Conservation (phyloP, 208 protist species). For the Crithidia sp. region DNA sequence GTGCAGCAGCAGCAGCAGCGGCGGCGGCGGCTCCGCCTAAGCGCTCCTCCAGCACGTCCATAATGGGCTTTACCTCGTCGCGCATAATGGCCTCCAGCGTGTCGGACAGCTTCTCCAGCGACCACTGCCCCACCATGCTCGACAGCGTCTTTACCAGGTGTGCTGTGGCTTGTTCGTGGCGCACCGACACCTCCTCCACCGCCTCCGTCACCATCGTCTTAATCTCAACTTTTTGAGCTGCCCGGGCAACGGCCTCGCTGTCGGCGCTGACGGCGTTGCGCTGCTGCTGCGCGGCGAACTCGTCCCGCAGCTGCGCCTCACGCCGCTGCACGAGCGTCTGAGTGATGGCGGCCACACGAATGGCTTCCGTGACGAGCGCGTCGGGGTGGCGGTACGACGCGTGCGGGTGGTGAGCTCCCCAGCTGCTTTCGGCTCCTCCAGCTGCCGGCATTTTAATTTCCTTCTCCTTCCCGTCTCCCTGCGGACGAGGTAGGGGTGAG, state of each 20-base stretch:
- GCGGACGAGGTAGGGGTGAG: neutral
- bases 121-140: constrained; percentile 62
- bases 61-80: constrained; percentile 42
- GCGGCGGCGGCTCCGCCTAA: neutral
- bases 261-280: constrained; percentile 17
- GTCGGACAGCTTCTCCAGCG: constrained; percentile 62
- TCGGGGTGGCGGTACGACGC: constrained; percentile 8
- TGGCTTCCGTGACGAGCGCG: constrained; percentile 16
- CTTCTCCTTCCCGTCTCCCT: no score
- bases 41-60: constrained; percentile 47
- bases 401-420: no score
- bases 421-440: no score
- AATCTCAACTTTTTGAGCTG: constrained; percentile 42
- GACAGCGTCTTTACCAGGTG: constrained; percentile 67
- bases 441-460: no score
- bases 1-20: neutral
- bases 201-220: constrained; percentile 60
- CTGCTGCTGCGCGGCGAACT: constrained; percentile 22
- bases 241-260: constrained; percentile 30
- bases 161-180: constrained; percentile 68
- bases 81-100: constrained; percentile 49
- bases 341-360: constrained; percentile 24
- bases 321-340: constrained; percentile 25
- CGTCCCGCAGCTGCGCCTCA: constrained; percentile 31
- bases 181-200: constrained; percentile 63